Evolutionary conservation across 1,284 basidiomycete species (phyloP).

Genomic region (Exobasidium cylindrosporum): DNA sequence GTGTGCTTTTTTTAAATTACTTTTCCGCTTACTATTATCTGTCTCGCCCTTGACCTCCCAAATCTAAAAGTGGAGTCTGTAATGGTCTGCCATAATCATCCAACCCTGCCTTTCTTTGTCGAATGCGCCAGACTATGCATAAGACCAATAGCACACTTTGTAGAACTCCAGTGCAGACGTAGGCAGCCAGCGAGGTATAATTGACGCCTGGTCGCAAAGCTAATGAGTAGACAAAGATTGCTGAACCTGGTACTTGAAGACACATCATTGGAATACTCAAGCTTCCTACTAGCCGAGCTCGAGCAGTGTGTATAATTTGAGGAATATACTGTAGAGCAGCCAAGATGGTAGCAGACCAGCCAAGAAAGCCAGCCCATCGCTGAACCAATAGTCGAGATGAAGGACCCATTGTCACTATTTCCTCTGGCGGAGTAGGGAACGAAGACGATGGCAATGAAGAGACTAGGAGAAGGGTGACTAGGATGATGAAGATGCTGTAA

Average conservation of each 20-base stretch:
- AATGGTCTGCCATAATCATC: constrained; percentile 86
- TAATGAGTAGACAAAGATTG: constrained; percentile 76
- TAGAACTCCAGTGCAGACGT: constrained; percentile 79
- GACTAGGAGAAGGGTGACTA: constrained; percentile 25
- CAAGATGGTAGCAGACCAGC: constrained; percentile 73
- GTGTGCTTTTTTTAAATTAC: no score
- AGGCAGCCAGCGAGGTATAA: constrained; percentile 58
- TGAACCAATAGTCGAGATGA: constrained; percentile 41
- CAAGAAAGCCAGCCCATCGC: constrained; percentile 79
- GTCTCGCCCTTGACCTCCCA: background rate
- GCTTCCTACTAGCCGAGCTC: constrained; percentile 77
- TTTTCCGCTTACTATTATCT: no score
- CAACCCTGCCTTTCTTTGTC: constrained; percentile 70
- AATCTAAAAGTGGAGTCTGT: background rate
- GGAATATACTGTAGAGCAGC: constrained; percentile 83
- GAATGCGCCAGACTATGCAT: constrained; percentile 54
- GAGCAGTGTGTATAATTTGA: constrained; percentile 78
- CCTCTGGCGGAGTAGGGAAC: constrained; percentile 23
- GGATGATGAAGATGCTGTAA: constrained; percentile 20
- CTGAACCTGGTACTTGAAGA: constrained; percentile 86
- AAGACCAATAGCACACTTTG: constrained; percentile 72
- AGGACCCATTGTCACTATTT: constrained; percentile 15
- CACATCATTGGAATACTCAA: constrained; percentile 91
- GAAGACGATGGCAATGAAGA: constrained; percentile 22
- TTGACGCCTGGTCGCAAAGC: constrained; percentile 46